A percentile compares a stretch with the other conserved stretches of the same genome.
Evolutionary conservation across 2,329 filamentous ascomycete genomes (phyloP).

Genomic region (Talaromyces sp.): DNA sequence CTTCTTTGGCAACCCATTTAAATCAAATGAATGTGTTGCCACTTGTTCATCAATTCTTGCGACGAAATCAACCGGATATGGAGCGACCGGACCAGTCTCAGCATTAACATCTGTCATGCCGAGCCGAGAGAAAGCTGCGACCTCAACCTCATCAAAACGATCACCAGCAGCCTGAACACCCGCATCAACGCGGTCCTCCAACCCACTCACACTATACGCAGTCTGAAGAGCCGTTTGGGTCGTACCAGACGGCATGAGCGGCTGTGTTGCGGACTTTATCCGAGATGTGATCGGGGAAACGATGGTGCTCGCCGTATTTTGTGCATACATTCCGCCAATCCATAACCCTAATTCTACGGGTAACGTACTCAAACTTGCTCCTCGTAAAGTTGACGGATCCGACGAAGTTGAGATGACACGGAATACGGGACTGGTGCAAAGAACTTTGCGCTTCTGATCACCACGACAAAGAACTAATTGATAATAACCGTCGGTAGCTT

Average conservation of each 20-base stretch:
- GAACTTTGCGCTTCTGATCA: slow-evolving; percentile 51
- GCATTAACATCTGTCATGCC: slow-evolving; percentile 27
- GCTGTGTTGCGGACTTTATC: slow-evolving; percentile 28
- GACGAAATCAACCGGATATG: slow-evolving; percentile 39
- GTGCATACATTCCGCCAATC: slow-evolving; percentile 44
- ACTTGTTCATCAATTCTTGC: background rate
- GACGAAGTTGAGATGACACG: slow-evolving; percentile 64
- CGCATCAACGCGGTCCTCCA: slow-evolving; percentile 25
- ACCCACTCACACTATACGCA: slow-evolving; percentile 33
- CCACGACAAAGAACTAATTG: slow-evolving; percentile 62
- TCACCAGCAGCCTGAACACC: slow-evolving; percentile 37
- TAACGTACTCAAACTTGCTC: slow-evolving; percentile 62
- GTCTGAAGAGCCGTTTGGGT: slow-evolving; percentile 32
- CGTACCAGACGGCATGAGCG: slow-evolving; percentile 30
- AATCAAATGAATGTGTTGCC: background rate
- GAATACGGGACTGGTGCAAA: slow-evolving; percentile 66
- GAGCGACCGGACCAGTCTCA: slow-evolving; percentile 32
- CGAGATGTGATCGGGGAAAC: slow-evolving; percentile 25
- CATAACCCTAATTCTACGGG: slow-evolving; percentile 61
- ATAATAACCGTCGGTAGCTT: slow-evolving; percentile 65
- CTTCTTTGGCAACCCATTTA: slow-evolving; percentile 55
- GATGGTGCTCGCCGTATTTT: slow-evolving; percentile 29
- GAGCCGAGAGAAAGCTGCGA: slow-evolving; percentile 35
- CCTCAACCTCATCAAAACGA: slow-evolving; percentile 34
- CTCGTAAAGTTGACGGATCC: slow-evolving; percentile 59